A percentile compares a stretch with the other conserved stretches of the same genome.
Conservation (phyloP, 441 rosid genomes). For the Populus hybrid region DNA sequence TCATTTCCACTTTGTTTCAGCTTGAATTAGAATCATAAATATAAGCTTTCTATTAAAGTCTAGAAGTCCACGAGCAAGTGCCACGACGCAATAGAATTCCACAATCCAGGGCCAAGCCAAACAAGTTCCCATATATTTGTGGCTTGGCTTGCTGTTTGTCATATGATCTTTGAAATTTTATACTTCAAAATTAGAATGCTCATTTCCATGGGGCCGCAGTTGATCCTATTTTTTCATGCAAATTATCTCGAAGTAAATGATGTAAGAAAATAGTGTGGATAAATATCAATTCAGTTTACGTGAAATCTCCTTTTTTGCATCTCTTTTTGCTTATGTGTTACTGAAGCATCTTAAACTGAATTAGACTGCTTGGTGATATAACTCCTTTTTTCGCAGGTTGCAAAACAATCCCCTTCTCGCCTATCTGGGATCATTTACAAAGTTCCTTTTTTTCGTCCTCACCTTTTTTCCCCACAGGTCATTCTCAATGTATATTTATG, state of each 20-base stretch:
- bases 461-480: neutral
- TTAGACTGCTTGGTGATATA: neutral
- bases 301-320: neutral
- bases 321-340: neutral
- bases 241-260: neutral
- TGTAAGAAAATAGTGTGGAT: neutral
- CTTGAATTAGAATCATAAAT: neutral
- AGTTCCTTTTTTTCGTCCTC: neutral
- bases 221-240: neutral
- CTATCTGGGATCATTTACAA: neutral
- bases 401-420: neutral
- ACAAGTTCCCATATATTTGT: neutral
- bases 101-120: neutral
- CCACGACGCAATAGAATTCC: neutral
- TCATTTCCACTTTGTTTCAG: constrained; percentile 6
- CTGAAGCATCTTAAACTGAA: neutral
- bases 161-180: neutral
- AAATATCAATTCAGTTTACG: neutral
- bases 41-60: neutral
- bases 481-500: neutral
- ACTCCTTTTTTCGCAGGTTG: neutral
- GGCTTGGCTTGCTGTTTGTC: neutral
- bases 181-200: neutral
- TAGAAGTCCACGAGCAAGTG: neutral
- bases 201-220: neutral